These are phyloP conservation scores for Lentinus brumalis DNA, from an alignment of 768 basidiomycete species.

Conservation along the genomic window DNA sequence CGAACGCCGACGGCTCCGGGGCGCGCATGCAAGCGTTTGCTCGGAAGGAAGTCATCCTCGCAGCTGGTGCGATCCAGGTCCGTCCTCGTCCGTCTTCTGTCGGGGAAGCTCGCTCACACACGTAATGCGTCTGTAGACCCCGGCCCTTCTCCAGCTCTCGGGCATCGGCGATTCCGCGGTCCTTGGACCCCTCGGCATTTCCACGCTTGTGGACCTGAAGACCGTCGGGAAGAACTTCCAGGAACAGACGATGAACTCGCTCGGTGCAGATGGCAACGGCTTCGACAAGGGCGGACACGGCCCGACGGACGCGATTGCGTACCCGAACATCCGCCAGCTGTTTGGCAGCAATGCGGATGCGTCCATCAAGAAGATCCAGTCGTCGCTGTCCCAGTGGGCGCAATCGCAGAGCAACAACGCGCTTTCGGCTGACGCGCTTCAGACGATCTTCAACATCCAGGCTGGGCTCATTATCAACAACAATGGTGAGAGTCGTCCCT, in stretches of 20 bases:
- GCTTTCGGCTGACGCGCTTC: slow-evolving; percentile 42
- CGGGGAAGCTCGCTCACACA: not conserved
- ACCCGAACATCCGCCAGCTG: slow-evolving; percentile 51
- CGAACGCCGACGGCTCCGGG: slow-evolving; percentile 37
- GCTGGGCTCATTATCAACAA: slow-evolving; percentile 49
- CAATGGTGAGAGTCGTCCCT: slow-evolving; percentile 34
- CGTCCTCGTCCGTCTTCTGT: not conserved
- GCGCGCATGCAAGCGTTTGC: slow-evolving; percentile 41
- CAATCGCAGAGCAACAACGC: slow-evolving; percentile 43
- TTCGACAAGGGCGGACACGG: slow-evolving; percentile 12
- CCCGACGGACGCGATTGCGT: slow-evolving; percentile 49
- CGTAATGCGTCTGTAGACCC: slow-evolving; percentile 22
- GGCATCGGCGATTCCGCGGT: slow-evolving; percentile 55
- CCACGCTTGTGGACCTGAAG: slow-evolving; percentile 46
- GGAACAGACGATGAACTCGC: slow-evolving; percentile 40
- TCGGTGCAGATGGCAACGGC: slow-evolving; percentile 11
- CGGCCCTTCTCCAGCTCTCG: slow-evolving; percentile 53
- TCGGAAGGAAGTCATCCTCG: slow-evolving; percentile 52
- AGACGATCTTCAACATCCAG: slow-evolving; percentile 46
- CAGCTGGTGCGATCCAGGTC: slow-evolving; percentile 49
- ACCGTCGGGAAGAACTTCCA: slow-evolving; percentile 60
- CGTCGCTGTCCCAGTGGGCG: slow-evolving; percentile 45
- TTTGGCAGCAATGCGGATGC: slow-evolving; percentile 38
- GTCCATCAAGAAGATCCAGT: slow-evolving; percentile 35
- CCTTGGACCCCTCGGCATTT: slow-evolving; percentile 49